A percentile compares a stretch with the other conserved stretches of the same genome.
Evolutionary conservation across 306 rosid genomes (phyloP).

Genomic region (Senna tora): DNA sequence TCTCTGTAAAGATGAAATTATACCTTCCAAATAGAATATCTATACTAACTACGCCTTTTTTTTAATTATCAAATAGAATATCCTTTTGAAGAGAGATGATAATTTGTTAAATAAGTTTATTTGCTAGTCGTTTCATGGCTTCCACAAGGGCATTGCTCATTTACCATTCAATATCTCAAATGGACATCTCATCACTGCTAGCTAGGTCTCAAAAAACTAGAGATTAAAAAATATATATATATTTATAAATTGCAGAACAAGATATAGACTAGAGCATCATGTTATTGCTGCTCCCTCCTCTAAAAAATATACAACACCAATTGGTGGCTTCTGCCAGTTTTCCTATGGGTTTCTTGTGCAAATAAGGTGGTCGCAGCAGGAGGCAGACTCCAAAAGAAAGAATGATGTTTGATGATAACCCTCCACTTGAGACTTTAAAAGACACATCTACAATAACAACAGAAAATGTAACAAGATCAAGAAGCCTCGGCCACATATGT

Average conservation of each 20-base stretch:
- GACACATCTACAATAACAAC: constrained; percentile 70
- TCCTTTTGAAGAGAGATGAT: too few species aligned
- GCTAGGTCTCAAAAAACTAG: constrained; percentile 43
- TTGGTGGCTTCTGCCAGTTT: constrained; percentile 59
- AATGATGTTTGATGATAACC: constrained; percentile 70
- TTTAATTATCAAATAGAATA: too few species aligned
- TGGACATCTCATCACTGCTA: constrained; percentile 35
- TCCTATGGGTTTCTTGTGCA: constrained; percentile 61
- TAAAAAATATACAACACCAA: constrained; percentile 74
- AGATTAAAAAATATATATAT: constrained; percentile 30
- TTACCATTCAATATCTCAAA: constrained; percentile 37
- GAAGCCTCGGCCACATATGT: constrained; percentile 47
- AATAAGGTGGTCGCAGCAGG: constrained; percentile 49
- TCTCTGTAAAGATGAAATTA: too few species aligned
- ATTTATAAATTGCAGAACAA: constrained; percentile 46
- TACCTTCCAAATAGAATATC: too few species aligned
- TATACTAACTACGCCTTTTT: too few species aligned
- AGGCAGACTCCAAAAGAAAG: constrained; percentile 69
- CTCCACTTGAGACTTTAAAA: constrained; percentile 55
- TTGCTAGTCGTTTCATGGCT: too few species aligned
- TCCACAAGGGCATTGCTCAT: background rate
- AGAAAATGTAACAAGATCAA: constrained; percentile 64
- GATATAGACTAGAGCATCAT: constrained; percentile 66
- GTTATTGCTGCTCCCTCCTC: constrained; percentile 65
- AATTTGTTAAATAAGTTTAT: too few species aligned